phyloP scores from a whole-genome alignment of 164 flowering plant genomes.

The grape (Vitis vinifera) region ASM3070453v1 NC_081812.1:19337001-19337500 shows the following conservation, averaged over 20 bases:
- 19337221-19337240: conserved; percentile 87
- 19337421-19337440: neutral
- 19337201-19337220: conserved; percentile 91
- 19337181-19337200: neutral
- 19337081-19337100: too few relatives aligned
- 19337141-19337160: too few relatives aligned
- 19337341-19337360: conserved; percentile 71
- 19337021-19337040: too few relatives aligned
- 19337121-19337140: too few relatives aligned
- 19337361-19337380: conserved; percentile 36
- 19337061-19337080: too few relatives aligned
- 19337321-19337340: conserved; percentile 75
- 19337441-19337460: too few relatives aligned
- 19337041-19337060: too few relatives aligned
- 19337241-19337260: conserved; percentile 62
- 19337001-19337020: too few relatives aligned
- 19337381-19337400: neutral
- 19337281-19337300: conserved; percentile 63
- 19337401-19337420: neutral
- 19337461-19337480: too few relatives aligned
- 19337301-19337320: conserved; percentile 67
- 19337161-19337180: too few relatives aligned
- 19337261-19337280: conserved; percentile 63
- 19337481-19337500: too few relatives aligned
- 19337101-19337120: too few relatives aligned